Base-by-base conservation (phyloP, 2,329 filamentous ascomycete genomes). In the Arthrobotrys sphaeroides region DNA sequence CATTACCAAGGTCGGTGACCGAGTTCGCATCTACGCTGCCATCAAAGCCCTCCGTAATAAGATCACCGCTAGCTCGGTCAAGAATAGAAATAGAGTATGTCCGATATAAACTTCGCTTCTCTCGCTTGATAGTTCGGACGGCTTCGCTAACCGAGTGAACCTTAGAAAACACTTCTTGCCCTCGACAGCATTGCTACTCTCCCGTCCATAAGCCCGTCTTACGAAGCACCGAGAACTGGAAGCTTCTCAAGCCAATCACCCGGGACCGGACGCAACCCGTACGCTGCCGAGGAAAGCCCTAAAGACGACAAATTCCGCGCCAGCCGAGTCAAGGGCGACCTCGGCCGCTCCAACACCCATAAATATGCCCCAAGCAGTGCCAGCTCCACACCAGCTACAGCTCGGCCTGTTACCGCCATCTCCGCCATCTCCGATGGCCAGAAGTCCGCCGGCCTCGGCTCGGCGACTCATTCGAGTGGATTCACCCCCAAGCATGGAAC, bases 1-100 rank as follows among this genome's bases (percentile, higher is more conserved):
- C 45, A 94, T 99, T 79, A 96, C 97, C 79, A 99, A 98, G 83
- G 92, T 99, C 78, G 95, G 95, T 78, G 95, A 99, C 83, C 90
- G 95, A 64, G 94, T 99, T 36, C 91, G 94, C 77, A 90, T 99
- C 76, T 94, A 93, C 80, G 87, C 94, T 77, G 90, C 90, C 78
- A 93, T 94, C 81, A 94, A 94, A 84, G 91, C 93, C 82, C 85
- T 95, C 68, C 86, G 92, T 78, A 93, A 90, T 67, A 92, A 89
- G 82, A 88, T 90, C 3, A 90, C 91, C 78, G 88, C 90, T 73
- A 92, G 91, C 80, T 89, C 90, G 79, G 24, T 69, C 28, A 92
- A 91, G 83, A 93, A 93, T 84, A 89, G 92, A 76, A 93, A 96
- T 84, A 88, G 94, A 85, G 94, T 96, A 85, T 84, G 87, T n/a